phyloP scores from a whole-genome alignment of 2,329 filamentous ascomycete genomes.

The Trichoderma polysporum region DNA sequence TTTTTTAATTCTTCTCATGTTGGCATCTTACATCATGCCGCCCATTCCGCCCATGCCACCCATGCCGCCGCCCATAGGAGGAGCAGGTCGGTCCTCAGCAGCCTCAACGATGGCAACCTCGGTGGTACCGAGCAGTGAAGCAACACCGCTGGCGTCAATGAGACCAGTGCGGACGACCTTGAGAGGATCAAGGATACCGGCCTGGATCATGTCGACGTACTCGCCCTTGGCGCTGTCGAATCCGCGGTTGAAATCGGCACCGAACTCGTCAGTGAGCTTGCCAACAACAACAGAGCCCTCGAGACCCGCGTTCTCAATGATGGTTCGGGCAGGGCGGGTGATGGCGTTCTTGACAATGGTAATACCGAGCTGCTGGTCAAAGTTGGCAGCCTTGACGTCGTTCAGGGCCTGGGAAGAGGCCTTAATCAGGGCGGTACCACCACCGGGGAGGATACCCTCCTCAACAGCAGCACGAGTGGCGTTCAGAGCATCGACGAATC shows the following conservation, averaged over 20 bases:
- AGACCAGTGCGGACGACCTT: constrained; percentile 98
- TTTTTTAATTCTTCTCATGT: constrained; percentile 29
- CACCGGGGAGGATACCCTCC: constrained; percentile 97
- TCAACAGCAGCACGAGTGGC: constrained; percentile 97
- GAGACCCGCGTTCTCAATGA: constrained; percentile 95
- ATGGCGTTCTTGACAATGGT: constrained; percentile 98
- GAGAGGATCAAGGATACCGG: constrained; percentile 97
- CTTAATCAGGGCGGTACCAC: constrained; percentile 97
- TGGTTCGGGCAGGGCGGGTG: constrained; percentile 88
- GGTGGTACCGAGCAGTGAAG: constrained; percentile 93
- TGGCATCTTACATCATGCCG: constrained; percentile 59
- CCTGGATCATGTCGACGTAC: constrained; percentile 97
- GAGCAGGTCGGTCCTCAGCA: constrained; percentile 78
- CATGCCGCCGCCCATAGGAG: constrained; percentile 69
- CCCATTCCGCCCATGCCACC: constrained; percentile 60
- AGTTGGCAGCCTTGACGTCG: constrained; percentile 86
- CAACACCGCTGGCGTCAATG: constrained; percentile 91
- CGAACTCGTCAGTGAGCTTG: constrained; percentile 95
- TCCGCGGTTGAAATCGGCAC: constrained; percentile 92
- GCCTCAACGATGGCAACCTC: constrained; percentile 98
- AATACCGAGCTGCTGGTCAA: constrained; percentile 98
- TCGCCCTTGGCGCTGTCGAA: constrained; percentile 96
- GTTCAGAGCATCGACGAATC: constrained; percentile 97
- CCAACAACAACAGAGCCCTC: constrained; percentile 96
- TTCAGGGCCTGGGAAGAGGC: constrained; percentile 85